A percentile compares a stretch with the other conserved stretches of the same genome.
Evolutionary conservation across 2,329 filamentous ascomycete species (phyloP).

Genomic region (Xylaria sp.): DNA sequence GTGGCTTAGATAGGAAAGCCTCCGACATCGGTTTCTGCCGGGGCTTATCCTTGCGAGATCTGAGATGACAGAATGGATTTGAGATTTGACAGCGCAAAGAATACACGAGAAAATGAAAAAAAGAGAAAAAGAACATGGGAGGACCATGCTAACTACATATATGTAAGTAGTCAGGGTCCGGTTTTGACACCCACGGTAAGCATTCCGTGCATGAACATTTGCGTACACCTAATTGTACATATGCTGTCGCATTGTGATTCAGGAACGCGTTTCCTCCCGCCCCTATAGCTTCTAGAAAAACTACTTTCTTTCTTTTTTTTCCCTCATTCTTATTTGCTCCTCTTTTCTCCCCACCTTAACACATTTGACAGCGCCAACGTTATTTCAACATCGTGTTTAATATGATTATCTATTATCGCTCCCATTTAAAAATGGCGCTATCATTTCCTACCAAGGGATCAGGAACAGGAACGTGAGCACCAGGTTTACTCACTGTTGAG

Average conservation of each 20-base stretch:
- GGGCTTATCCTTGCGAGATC: neutral
- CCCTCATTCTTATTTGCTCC: no score
- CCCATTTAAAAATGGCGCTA: no score
- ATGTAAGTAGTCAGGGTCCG: neutral
- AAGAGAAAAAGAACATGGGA: neutral
- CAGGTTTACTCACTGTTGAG: constrained; percentile 27
- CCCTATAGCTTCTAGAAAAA: neutral
- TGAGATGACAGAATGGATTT: constrained; percentile 22
- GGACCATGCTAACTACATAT: neutral
- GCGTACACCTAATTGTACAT: no score
- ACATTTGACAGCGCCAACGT: neutral
- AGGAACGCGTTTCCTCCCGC: neutral
- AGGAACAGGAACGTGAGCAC: constrained; percentile 22
- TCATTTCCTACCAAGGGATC: neutral
- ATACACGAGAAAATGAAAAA: no score
- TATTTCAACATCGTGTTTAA: neutral
- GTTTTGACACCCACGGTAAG: constrained; percentile 18
- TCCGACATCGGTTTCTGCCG: constrained; percentile 24
- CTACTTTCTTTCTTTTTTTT: neutral
- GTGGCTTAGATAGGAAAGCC: neutral
- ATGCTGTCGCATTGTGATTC: constrained; percentile 4
- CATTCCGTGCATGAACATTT: constrained; percentile 18
- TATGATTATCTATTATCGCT: neutral
- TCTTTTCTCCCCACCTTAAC: neutral
- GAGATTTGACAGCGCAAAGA: constrained; percentile 18